These are phyloP conservation scores for Trichoderma arundinaceum DNA, from an alignment of 2,329 filamentous ascomycete species.

Conservation along the genomic window DNA sequence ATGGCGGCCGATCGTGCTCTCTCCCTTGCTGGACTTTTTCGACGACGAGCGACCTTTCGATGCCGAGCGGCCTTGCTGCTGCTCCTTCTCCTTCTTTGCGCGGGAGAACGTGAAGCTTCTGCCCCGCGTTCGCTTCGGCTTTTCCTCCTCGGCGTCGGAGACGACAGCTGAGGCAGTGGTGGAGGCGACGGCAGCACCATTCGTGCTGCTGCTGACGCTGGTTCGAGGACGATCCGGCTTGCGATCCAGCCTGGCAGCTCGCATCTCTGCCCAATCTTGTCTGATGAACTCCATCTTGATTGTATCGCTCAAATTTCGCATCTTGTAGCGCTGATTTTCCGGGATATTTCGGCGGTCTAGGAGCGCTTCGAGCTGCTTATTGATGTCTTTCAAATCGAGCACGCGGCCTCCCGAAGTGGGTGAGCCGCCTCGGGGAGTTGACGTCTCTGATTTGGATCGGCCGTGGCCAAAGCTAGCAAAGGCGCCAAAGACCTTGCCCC, in stretches of 20 bases:
- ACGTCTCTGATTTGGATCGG: slow-evolving; percentile 43
- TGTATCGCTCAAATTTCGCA: slow-evolving; percentile 84
- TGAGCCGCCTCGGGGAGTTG: slow-evolving; percentile 27
- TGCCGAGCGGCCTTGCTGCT: slow-evolving; percentile 55
- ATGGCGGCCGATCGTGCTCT: slow-evolving; percentile 66
- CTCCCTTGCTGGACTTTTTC: slow-evolving; percentile 73
- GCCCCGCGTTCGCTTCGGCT: slow-evolving; percentile 55
- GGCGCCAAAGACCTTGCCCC: slow-evolving; percentile 48
- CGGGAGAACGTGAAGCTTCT: slow-evolving; percentile 78
- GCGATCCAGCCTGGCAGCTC: slow-evolving; percentile 54
- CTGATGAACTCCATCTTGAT: slow-evolving; percentile 97
- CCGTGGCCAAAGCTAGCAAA: slow-evolving; percentile 49
- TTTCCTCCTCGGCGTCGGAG: slow-evolving; percentile 52
- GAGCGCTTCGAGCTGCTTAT: slow-evolving; percentile 64
- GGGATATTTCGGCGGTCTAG: slow-evolving; percentile 91
- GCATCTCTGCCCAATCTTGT: slow-evolving; percentile 79
- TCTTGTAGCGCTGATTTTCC: slow-evolving; percentile 90
- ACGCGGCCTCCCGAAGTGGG: slow-evolving; percentile 51
- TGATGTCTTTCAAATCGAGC: slow-evolving; percentile 61
- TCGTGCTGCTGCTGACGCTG: slow-evolving; percentile 51
- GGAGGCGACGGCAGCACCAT: slow-evolving; percentile 43
- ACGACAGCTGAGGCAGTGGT: slow-evolving; percentile 48
- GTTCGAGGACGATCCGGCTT: slow-evolving; percentile 53
- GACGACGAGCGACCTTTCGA: slow-evolving; percentile 69
- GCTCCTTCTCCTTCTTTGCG: slow-evolving; percentile 60